Evolutionary conservation across 805 yeast species (phyloP).

Genomic region (Kodamaea restingae): DNA sequence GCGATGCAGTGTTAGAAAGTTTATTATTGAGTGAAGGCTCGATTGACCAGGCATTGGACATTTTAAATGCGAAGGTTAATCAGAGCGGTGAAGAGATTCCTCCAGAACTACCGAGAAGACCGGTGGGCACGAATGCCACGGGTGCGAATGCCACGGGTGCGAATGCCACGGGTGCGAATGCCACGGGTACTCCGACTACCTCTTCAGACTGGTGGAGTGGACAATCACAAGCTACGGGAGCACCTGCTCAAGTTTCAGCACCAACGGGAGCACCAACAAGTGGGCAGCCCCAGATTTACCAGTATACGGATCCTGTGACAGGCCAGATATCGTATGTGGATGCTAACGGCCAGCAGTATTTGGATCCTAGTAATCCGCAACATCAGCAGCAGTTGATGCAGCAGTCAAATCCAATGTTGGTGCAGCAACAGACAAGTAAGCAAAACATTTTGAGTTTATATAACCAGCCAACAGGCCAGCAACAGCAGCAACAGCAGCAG

Average conservation of each 20-base stretch:
- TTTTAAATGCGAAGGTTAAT: constrained; percentile 39
- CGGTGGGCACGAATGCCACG: constrained; percentile 19
- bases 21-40: constrained; percentile 57
- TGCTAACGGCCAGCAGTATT: constrained; percentile 60
- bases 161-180: background rate
- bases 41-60: constrained; percentile 53
- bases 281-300: constrained; percentile 51
- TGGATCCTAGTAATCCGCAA: constrained; percentile 46
- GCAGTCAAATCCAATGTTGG: constrained; percentile 21
- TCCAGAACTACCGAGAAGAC: constrained; percentile 46
- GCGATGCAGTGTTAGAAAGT: constrained; percentile 61
- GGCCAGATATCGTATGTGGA: constrained; percentile 67
- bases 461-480: constrained; percentile 29
- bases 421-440: constrained; percentile 29
- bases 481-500: constrained; percentile 9
- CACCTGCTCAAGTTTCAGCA: constrained; percentile 4
- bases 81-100: constrained; percentile 40
- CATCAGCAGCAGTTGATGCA: constrained; percentile 36
- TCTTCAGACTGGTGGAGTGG: too few species aligned
- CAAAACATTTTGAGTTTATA: constrained; percentile 40
- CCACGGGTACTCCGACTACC: constrained; percentile 7
- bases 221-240: constrained; percentile 9
- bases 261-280: constrained; percentile 12
- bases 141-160: constrained; percentile 15
- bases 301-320: constrained; percentile 67